Evolutionary conservation across 2,329 filamentous ascomycete genomes (phyloP).

Genomic region (Clonostachys chloroleuca): DNA sequence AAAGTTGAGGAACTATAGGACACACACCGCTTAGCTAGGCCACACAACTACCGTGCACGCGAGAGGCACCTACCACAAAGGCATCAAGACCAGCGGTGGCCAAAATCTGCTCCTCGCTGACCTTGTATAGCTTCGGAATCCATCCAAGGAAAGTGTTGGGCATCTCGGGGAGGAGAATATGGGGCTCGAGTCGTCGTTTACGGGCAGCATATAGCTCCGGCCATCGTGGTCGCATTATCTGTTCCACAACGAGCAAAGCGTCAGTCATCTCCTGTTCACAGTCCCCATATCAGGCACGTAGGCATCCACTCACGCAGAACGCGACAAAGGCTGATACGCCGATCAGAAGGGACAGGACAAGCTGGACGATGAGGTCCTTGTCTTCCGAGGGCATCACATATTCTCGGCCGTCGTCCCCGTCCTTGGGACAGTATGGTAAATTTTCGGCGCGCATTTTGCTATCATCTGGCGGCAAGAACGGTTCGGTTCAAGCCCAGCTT

Average conservation of each 20-base stretch:
- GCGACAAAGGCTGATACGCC: conserved; percentile 67
- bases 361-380: conserved; percentile 57
- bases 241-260: neutral
- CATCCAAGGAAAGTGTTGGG: conserved; percentile 87
- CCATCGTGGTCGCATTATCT: conserved; percentile 90
- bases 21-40: neutral
- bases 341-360: conserved; percentile 66
- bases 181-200: conserved; percentile 64
- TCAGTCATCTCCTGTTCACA: neutral
- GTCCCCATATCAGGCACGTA: too few relatives aligned
- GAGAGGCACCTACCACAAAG: conserved; percentile 63
- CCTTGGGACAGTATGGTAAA: too few relatives aligned
- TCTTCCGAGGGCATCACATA: conserved; percentile 10
- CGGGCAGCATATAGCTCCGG: conserved; percentile 84
- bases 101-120: conserved; percentile 86
- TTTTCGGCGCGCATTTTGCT: too few relatives aligned
- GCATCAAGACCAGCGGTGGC: conserved; percentile 90
- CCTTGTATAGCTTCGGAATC: conserved; percentile 80
- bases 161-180: conserved; percentile 65
- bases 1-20: conserved; percentile 71
- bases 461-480: too few relatives aligned
- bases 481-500: too few relatives aligned
- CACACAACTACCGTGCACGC: neutral
- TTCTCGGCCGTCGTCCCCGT: too few relatives aligned
- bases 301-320: conserved; percentile 60